Conservation (phyloP, 805 yeast genomes). For the Candida insectorum region DNA sequence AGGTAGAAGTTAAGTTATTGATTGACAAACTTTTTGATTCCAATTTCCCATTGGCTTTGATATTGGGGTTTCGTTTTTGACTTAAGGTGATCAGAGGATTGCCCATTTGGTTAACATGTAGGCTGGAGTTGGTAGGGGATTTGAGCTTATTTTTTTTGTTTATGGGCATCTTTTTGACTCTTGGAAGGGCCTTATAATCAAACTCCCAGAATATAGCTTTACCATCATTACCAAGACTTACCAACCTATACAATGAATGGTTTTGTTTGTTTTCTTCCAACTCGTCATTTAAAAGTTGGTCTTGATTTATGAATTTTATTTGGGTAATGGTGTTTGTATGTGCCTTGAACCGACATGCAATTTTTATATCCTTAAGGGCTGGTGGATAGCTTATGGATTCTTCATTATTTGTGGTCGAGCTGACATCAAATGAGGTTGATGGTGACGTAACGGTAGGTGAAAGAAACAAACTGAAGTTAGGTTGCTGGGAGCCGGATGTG, state of each 20-base stretch:
- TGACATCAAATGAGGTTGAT: constrained; percentile 19
- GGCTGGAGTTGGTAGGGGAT: constrained; percentile 1
- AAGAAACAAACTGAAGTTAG: constrained; percentile 13
- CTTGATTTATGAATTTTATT: constrained; percentile 22
- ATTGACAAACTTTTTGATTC: not conserved
- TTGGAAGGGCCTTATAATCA: constrained; percentile 39
- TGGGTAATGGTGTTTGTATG: constrained; percentile 35
- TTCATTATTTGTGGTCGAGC: constrained; percentile 13
- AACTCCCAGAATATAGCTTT: constrained; percentile 43
- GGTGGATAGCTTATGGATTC: constrained; percentile 25
- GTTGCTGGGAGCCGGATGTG: constrained; percentile 11
- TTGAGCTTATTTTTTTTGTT: constrained; percentile 1
- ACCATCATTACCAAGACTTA: constrained; percentile 40
- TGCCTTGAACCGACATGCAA: constrained; percentile 36
- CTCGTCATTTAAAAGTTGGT: constrained; percentile 8
- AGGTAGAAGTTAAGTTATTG: constrained; percentile 5
- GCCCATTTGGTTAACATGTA: no score
- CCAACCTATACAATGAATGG: constrained; percentile 26
- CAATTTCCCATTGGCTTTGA: constrained; percentile 1
- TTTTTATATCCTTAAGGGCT: constrained; percentile 31
- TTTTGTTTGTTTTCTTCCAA: constrained; percentile 7
- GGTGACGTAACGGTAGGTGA: constrained; percentile 22
- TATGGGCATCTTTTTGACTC: constrained; percentile 18
- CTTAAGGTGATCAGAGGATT: no score
- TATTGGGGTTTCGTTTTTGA: constrained; percentile 4